Evolutionary conservation across 2,329 filamentous ascomycete species (phyloP), one percentile per base, ranked within the genome.

Genomic region (Rhynchosporium graminicola): DNA sequence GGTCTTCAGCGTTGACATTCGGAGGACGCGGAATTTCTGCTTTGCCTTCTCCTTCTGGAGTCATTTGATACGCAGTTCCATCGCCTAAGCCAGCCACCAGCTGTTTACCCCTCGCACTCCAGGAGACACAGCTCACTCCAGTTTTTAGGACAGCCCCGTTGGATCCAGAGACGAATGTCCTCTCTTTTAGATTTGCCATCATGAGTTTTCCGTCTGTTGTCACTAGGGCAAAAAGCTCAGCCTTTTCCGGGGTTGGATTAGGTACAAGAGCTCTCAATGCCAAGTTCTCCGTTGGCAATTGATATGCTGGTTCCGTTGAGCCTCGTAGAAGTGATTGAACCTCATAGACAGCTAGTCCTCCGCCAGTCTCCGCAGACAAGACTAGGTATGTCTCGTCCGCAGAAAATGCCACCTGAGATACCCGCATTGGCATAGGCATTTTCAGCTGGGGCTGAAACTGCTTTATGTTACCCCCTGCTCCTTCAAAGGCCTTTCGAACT

Each of bases 101-200:
- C 74, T 98, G 94, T 75, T 97, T 99, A 52, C 95, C 95, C 74
- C 88, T 91, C 64, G 86, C 89, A 75, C 95, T 99, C 95, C 96
- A 99, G 61, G 90, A 88, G 5, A 91, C 83, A 71, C 90, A 95
- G 73, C 88, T 92, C 33, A 96, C 93, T 54, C 89, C 87, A 33
- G 83, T 80, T 71, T 88, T 91, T 66, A 96, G 79, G 0, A 87
- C 78, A 66, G 78, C 82, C 40, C 90, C 91, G 67, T 85, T 86
- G 26, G 80, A 70, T 1, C 84, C 84, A 40, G 79, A 77, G 8
- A 83, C 74, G 50, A 92, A 81, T 46, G 78, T 80, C 55, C 83
- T 82, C 43, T 87, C 83, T 70, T 89, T 87, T 63, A 99, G 76
- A 74, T 97, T 91, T 7, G 91, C 90, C 76, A 99, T 86, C 73